A percentile compares a stretch with the other conserved stretches of the same genome.
Evolutionary conservation across 129 eudicot genomes (phyloP).

Genomic region (Lactuca sativa): DNA sequence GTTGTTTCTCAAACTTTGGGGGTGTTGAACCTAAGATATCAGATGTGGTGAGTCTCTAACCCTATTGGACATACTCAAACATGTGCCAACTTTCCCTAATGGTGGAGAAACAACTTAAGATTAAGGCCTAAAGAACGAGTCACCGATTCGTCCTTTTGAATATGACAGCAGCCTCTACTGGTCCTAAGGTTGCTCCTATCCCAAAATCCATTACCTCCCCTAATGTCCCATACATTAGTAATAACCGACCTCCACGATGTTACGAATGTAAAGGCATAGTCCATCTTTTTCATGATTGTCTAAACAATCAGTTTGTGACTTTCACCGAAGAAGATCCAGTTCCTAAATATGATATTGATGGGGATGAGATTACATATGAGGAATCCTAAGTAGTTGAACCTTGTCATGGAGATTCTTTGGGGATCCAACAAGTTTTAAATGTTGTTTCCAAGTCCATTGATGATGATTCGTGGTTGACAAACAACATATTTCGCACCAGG

Average conservation of each 20-base stretch:
- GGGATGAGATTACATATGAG: not conserved
- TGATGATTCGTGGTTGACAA: not conserved
- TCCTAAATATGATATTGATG: not conserved
- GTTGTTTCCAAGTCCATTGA: not conserved
- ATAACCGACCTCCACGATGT: not conserved
- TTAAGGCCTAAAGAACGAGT: not conserved
- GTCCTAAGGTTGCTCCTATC: too few species aligned
- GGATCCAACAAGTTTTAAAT: not conserved
- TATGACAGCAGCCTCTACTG: not conserved
- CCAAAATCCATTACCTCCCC: too few species aligned
- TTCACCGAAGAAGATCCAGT: too few species aligned
- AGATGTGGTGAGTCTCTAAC: too few species aligned
- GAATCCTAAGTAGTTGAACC: not conserved
- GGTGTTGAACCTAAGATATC: too few species aligned
- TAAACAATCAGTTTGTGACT: too few species aligned
- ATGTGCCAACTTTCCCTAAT: not conserved
- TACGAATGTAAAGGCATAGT: not conserved
- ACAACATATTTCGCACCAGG: not conserved
- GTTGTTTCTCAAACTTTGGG: too few species aligned
- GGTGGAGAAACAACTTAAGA: not conserved
- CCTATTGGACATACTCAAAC: too few species aligned
- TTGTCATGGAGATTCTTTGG: not conserved
- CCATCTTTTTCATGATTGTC: not conserved
- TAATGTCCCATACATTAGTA: not conserved
- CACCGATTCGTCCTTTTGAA: too few species aligned